Evolutionary conservation across 2,329 filamentous ascomycete genomes (phyloP), one percentile per base, ranked within the genome.

Genomic region (Botrytis deweyae): DNA sequence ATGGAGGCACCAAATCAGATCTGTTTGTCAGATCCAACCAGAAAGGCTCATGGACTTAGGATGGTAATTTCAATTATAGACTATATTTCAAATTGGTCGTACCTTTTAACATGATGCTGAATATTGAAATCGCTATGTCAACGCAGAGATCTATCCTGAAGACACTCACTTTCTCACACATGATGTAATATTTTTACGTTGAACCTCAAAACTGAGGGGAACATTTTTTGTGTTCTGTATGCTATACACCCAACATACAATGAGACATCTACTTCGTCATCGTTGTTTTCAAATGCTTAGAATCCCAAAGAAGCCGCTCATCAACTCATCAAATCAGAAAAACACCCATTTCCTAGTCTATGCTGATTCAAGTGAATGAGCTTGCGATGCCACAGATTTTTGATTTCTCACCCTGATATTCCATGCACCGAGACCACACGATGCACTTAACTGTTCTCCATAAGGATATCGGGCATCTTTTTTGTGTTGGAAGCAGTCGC

Each of bases 11-110:
- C 12, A 25, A 25, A 49, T 22, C 29, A 22, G 22, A n/a, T 29
- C 6, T 6, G 3, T 18, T 10, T 36, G 36, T 0, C 1, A n/a
- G 12, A n/a, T 38, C 38, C n/a, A 9, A n/a, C n/a, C 20, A n/a
- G 22, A 67, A 49, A 29, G 4, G 25, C 8, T 67, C 36, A 67
- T 67, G 33, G 33, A 38, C 18, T 29, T 18, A 25, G 52, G 25
- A 67, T 33, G 7, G n/a, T 8, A 20, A 55, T 5, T 22, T 22
- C 5, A 67, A n/a, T n/a, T n/a, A 40, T 12, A 16, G 0, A 40
- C 16, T 8, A 1, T 8, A 5, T 40, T 20, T 29, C 18, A 10
- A 29, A 6, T 38, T 10, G 2, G 3, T 40, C 22, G 22, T 4
- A 14, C 12, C 12, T 14, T 18, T 1, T 40, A 25, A 40, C 8